phyloP scores from a whole-genome alignment of 306 rosid species.

The Gillenia trifoliata region DNA sequence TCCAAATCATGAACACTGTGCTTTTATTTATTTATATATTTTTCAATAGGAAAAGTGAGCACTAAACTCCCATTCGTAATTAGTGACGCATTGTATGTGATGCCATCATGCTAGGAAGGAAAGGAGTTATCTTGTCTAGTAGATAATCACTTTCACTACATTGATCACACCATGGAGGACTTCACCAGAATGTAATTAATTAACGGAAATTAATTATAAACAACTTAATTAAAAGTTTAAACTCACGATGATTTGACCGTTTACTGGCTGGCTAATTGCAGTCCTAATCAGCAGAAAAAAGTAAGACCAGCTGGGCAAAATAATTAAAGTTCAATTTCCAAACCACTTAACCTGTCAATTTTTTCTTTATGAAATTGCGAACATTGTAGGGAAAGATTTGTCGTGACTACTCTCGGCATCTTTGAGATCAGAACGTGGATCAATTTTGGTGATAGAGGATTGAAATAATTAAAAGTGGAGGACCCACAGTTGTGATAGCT shows the following conservation, averaged over 20 bases:
- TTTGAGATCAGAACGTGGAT: neutral
- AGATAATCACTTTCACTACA: too few species aligned
- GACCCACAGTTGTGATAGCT: too few species aligned
- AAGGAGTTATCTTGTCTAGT: too few species aligned
- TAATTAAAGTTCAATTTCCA: neutral
- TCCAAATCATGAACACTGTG: too few species aligned
- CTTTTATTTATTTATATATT: too few species aligned
- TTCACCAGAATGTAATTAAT: neutral
- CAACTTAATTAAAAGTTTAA: too few species aligned
- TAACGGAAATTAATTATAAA: neutral
- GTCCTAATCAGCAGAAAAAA: neutral
- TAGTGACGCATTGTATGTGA: too few species aligned
- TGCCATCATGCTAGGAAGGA: too few species aligned
- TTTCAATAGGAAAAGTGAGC: too few species aligned
- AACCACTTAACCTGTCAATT: neutral
- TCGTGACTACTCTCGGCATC: too few species aligned
- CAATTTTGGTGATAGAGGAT: neutral
- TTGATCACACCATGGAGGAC: fast-evolving
- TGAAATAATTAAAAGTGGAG: neutral
- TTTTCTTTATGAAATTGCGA: neutral
- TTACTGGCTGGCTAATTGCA: neutral
- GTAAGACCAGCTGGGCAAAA: neutral
- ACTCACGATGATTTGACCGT: neutral
- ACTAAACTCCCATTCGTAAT: too few species aligned
- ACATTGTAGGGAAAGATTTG: too few species aligned